These are phyloP conservation scores for Phlebiopsis flavidoalba DNA, from an alignment of 768 basidiomycete genomes.

Conservation along the genomic window DNA sequence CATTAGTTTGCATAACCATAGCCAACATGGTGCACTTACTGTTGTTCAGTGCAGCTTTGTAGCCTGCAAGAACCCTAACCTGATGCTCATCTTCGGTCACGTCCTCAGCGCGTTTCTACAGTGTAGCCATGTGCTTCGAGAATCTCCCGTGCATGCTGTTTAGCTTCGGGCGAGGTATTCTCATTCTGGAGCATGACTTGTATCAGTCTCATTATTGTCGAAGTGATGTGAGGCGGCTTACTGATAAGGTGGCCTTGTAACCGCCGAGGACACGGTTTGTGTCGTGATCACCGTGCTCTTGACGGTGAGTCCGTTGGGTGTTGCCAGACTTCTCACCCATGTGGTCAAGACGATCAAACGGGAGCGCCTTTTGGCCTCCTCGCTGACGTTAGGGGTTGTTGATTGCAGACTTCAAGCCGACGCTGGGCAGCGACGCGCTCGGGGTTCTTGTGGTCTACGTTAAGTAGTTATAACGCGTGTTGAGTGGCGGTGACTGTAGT, in stretches of 20 bases:
- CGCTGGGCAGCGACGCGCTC: constrained; percentile 47
- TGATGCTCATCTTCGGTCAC: constrained; percentile 35
- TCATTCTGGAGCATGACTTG: constrained; percentile 26
- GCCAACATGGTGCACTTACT: constrained; percentile 30
- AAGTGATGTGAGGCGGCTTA: constrained; percentile 26
- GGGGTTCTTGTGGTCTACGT: constrained; percentile 30
- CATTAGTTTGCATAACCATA: background rate
- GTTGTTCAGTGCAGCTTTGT: constrained; percentile 48
- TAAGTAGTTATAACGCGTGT: too few species aligned
- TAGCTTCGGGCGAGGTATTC: constrained; percentile 42
- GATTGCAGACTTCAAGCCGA: constrained; percentile 54
- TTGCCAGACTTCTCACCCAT: constrained; percentile 23
- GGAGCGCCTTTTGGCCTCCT: constrained; percentile 50
- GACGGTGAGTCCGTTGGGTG: background rate
- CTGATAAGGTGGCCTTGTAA: constrained; percentile 43
- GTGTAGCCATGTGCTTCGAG: constrained; percentile 40
- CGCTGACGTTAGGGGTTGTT: constrained; percentile 54
- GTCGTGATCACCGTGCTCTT: constrained; percentile 12
- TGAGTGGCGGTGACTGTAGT: too few species aligned
- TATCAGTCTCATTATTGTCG: constrained; percentile 7
- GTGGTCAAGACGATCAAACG: constrained; percentile 35
- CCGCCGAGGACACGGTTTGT: constrained; percentile 33
- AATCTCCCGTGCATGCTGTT: constrained; percentile 49
- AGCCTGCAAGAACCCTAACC: constrained; percentile 46
- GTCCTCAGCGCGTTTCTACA: constrained; percentile 24